These are phyloP conservation scores for Lachnellula occidentalis DNA, from an alignment of 2,329 filamentous ascomycete genomes.

Conservation along the genomic window DNA sequence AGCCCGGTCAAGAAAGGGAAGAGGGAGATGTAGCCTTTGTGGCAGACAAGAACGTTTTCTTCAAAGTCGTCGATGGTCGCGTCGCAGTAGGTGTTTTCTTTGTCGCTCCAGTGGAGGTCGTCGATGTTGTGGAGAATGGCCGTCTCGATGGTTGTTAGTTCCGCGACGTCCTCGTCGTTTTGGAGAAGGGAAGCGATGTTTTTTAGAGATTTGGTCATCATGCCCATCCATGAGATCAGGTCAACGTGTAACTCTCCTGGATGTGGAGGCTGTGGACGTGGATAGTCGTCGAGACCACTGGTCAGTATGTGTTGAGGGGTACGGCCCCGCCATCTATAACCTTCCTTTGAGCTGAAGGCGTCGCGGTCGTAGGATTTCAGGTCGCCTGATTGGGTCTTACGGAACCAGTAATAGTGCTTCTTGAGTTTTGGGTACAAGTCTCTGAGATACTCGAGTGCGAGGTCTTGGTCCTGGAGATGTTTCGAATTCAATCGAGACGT, in stretches of 20 bases:
- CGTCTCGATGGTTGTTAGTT: constrained; percentile 65
- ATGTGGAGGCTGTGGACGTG: constrained; percentile 86
- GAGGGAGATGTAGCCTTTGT: constrained; percentile 92
- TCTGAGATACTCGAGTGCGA: constrained; percentile 65
- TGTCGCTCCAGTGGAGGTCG: constrained; percentile 86
- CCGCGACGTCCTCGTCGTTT: constrained; percentile 67
- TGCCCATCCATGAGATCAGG: constrained; percentile 93
- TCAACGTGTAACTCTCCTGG: constrained; percentile 94
- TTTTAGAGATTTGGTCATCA: constrained; percentile 83
- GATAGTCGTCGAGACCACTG: constrained; percentile 94
- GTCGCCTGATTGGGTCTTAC: constrained; percentile 83
- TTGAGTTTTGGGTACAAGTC: constrained; percentile 81
- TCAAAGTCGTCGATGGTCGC: constrained; percentile 94
- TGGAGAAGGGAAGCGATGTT: constrained; percentile 74
- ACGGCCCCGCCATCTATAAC: constrained; percentile 90
- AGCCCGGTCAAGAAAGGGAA: constrained; percentile 89
- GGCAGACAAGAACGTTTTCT: constrained; percentile 82
- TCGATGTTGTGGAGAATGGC: constrained; percentile 83
- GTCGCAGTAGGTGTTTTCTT: constrained; percentile 82
- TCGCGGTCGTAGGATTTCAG: constrained; percentile 87
- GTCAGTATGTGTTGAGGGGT: constrained; percentile 83
- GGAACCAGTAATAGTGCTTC: constrained; percentile 92
- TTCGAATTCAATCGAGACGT: constrained; percentile 52
- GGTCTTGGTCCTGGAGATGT: constrained; percentile 61
- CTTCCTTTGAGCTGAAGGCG: constrained; percentile 84